These are phyloP conservation scores for Coemansia sp. DNA, from an alignment of 192 early-diverging fungal genomes.

Conservation along the genomic window DNA sequence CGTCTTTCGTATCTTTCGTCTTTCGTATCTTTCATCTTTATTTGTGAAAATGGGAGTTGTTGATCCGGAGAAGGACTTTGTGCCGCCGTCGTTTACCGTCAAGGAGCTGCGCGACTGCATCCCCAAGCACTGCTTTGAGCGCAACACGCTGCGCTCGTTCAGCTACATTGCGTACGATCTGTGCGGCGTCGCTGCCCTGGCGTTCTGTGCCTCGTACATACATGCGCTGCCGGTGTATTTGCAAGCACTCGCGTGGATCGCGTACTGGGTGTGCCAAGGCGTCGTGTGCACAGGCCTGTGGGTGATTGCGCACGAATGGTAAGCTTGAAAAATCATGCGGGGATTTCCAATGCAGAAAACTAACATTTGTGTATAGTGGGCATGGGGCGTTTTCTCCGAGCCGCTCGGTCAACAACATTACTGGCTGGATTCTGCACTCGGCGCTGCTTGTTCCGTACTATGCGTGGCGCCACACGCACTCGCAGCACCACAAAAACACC, in stretches of 20 bases:
- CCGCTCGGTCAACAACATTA: slow-evolving; percentile 80
- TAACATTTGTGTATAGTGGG: slow-evolving; percentile 53
- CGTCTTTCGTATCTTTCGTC: background rate
- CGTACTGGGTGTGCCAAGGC: slow-evolving; percentile 84
- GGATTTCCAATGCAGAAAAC: background rate
- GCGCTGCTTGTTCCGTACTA: slow-evolving; percentile 89
- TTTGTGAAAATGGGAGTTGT: slow-evolving; percentile 31
- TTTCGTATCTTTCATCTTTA: slow-evolving; percentile 11
- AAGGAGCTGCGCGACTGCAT: slow-evolving; percentile 89
- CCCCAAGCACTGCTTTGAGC: slow-evolving; percentile 91
- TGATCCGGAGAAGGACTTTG: slow-evolving; percentile 50
- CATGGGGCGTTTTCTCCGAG: slow-evolving; percentile 88
- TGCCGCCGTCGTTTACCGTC: slow-evolving; percentile 74
- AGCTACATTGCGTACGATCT: slow-evolving; percentile 79
- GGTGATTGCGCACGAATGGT: slow-evolving; percentile 89
- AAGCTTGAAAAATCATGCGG: slow-evolving; percentile 8
- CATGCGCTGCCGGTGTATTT: slow-evolving; percentile 54
- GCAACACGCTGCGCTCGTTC: slow-evolving; percentile 76
- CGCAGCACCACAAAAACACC: slow-evolving; percentile 90
- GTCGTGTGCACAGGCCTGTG: slow-evolving; percentile 85
- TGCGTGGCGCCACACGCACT: slow-evolving; percentile 91
- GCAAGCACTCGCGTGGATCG: slow-evolving; percentile 67
- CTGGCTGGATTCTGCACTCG: slow-evolving; percentile 88
- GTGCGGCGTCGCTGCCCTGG: slow-evolving; percentile 62
- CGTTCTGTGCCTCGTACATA: slow-evolving; percentile 69